Base-by-base conservation (phyloP, 345 rosid species). In the Corymbia maculata region DNA sequence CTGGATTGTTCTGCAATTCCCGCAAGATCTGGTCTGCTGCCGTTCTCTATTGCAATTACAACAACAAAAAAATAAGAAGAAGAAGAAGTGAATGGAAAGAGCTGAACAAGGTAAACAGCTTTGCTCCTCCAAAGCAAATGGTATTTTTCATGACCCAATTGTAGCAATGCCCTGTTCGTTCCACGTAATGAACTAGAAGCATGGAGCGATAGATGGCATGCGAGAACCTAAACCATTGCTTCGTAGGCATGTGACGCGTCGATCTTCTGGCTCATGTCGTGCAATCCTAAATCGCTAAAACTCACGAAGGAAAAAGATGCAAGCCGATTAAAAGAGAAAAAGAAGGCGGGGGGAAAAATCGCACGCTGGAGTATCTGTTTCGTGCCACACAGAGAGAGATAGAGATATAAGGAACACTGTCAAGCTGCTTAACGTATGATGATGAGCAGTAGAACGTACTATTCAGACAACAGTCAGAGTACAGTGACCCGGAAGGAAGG, bases 1-100 rank as follows among this genome's bases (percentile, higher is more conserved):
- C 99, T 70, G 98, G 98, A 91, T 98, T 98, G 85, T 93, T 95
- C 91, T 98, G 99, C 93, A 98, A 90, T 64, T 97, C 99, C 94
- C 98, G 98, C 95, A 98, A 91, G 87, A 98, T 95, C 89, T 96
- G 96, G 91, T 98, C 99, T 0, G 99, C 99, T 79, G 98, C 97
- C 47, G 97, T 93, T 89, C 99, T 98, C 99, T 98, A 91, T 75
- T 75, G 84, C 84, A 42, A 42, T 19, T 4, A 42, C 49, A 75
- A 36, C 14, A 45, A 52, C 53, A 49, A 8, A 87, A 45, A 45
- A 53, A 32, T 24, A 44, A 51, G 22, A 24, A 85, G 79, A 13
- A 79, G 45, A 85, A 36, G 52, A 51, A 21, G 30, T 45, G 16
- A 86, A 57, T 32, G 32, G 7, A 49, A 53, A 42, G 86, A 88